Conservation (phyloP, 2,329 filamentous ascomycete genomes). For the Arthrinium phaeospermum region DNA sequence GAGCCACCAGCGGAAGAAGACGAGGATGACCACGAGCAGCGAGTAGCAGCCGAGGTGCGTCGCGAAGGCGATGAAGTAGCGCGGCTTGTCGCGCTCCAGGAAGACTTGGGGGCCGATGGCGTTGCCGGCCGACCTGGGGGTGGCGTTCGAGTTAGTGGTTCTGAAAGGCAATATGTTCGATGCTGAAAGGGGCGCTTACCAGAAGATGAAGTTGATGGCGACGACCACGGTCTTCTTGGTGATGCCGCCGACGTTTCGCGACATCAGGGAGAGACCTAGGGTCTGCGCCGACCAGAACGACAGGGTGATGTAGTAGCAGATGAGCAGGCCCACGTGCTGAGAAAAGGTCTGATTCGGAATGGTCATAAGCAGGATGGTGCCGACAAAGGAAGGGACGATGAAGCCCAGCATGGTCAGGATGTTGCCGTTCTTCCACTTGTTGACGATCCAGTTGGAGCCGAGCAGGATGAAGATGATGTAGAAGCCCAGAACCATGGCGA, state of each 20-base stretch:
- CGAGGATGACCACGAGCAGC: conserved; percentile 61
- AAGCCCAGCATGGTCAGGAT: conserved; percentile 69
- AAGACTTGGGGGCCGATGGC: conserved; percentile 66
- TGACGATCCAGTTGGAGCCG: conserved; percentile 69
- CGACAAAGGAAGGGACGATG: conserved; percentile 72
- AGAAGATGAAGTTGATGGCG: conserved; percentile 73
- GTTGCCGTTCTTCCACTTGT: conserved; percentile 68
- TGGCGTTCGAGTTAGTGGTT: neutral
- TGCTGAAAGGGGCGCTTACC: conserved; percentile 44
- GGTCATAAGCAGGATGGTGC: conserved; percentile 75
- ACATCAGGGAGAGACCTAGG: conserved; percentile 69
- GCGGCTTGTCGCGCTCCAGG: conserved; percentile 62
- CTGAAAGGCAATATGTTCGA: neutral
- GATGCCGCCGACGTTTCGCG: conserved; percentile 73
- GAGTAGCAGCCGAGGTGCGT: conserved; percentile 74
- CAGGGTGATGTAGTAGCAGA: conserved; percentile 77
- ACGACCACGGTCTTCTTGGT: conserved; percentile 75
- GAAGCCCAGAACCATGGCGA: conserved; percentile 76
- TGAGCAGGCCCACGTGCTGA: conserved; percentile 69
- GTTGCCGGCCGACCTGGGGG: conserved; percentile 13
- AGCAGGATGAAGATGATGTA: conserved; percentile 76
- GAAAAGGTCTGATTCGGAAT: conserved; percentile 62
- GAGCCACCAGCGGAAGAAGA: conserved; percentile 65
- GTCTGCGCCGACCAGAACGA: conserved; percentile 80
- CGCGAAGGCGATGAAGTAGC: conserved; percentile 72